Evolutionary conservation across 139 green algal species (phyloP).

Genomic region (Yamagishiella unicocca): DNA sequence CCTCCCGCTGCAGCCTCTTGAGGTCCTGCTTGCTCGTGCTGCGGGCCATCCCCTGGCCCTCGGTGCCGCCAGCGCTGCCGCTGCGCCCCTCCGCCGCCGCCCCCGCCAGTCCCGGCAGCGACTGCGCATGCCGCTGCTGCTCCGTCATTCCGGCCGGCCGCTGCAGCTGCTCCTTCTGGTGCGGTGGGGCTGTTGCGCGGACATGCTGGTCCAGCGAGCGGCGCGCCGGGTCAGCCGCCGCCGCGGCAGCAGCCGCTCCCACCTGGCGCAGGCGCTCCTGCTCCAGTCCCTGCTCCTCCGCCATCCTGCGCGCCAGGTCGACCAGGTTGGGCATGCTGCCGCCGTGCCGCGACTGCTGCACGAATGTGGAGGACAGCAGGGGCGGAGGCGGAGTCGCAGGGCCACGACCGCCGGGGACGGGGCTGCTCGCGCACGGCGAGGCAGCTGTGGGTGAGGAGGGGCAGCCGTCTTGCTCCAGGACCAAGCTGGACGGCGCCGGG

Average conservation of each 20-base stretch:
- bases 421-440: neutral
- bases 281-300: neutral
- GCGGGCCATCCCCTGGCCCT: neutral
- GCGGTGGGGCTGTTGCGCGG: neutral
- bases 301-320: neutral
- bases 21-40: conserved; percentile 19
- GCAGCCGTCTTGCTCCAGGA: neutral
- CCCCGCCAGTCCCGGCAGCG: neutral
- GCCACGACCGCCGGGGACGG: neutral
- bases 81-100: neutral
- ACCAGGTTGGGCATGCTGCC: conserved; percentile 36
- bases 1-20: conserved; percentile 22
- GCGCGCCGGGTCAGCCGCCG: neutral
- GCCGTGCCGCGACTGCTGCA: conserved; percentile 5
- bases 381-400: neutral
- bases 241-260: neutral
- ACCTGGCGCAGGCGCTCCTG: neutral
- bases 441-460: neutral
- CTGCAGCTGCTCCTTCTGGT: neutral
- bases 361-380: no score
- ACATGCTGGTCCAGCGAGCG: conserved; percentile 16
- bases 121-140: neutral
- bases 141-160: no score
- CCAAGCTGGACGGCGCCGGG: neutral
- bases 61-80: neutral